phyloP scores from a whole-genome alignment of 352 stramenopile species.

The Phytopythium kandeliae region DNA sequence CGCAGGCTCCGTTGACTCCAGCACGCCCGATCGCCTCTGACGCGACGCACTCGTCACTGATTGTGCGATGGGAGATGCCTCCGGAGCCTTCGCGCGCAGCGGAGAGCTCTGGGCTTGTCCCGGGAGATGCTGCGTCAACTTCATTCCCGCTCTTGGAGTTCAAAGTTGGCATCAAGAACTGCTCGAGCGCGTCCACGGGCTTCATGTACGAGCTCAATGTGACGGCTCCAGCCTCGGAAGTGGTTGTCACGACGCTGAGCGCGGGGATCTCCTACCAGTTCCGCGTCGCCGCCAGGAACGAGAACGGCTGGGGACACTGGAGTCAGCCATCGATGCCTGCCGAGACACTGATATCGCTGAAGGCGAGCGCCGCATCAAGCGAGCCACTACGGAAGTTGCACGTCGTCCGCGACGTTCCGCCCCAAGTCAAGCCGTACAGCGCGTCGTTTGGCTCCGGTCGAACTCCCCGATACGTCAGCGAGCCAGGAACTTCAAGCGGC shows the following conservation, averaged over 20 bases:
- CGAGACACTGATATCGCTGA: conserved; percentile 24
- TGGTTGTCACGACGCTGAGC: conserved; percentile 56
- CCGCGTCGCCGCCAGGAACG: conserved; percentile 62
- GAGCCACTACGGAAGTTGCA: conserved; percentile 14
- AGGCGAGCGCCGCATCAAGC: not conserved
- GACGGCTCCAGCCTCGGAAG: conserved; percentile 10
- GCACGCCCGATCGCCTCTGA: conserved; percentile 27
- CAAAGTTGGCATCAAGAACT: conserved; percentile 59
- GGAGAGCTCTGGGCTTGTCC: too few species aligned
- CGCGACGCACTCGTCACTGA: conserved; percentile 38
- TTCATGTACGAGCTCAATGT: conserved; percentile 51
- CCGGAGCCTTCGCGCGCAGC: conserved; percentile 9
- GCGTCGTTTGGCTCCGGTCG: conserved; percentile 50
- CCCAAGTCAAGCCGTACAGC: conserved; percentile 43
- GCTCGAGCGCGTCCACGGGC: conserved; percentile 38
- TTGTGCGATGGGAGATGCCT: conserved; percentile 34
- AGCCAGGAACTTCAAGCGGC: not conserved
- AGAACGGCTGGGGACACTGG: conserved; percentile 60
- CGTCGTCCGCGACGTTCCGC: conserved; percentile 27
- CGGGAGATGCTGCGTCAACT: conserved; percentile 3
- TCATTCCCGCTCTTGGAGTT: conserved; percentile 31
- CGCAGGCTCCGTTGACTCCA: conserved; percentile 33
- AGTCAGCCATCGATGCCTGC: conserved; percentile 58
- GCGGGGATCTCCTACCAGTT: conserved; percentile 85
- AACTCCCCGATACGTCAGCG: conserved; percentile 57